A percentile compares a stretch with the other conserved stretches of the same genome.
Evolutionary conservation across 2,329 filamentous ascomycete genomes (phyloP).

Genomic region (Pezicula neosporulosa): DNA sequence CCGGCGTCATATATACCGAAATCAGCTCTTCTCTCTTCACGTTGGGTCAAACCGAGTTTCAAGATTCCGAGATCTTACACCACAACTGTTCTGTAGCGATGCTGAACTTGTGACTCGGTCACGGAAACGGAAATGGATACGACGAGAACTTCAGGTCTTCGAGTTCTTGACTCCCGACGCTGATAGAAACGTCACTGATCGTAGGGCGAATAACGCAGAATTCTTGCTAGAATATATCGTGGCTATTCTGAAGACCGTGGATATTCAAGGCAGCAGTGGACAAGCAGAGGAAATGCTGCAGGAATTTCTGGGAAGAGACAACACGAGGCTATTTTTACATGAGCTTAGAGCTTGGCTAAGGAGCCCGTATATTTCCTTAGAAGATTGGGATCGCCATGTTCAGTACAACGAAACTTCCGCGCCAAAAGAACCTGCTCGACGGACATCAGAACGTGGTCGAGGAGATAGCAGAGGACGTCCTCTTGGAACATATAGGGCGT

Average conservation of each 20-base stretch:
- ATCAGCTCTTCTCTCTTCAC: slow-evolving; percentile 72
- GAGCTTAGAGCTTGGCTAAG: slow-evolving; percentile 80
- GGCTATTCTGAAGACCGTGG: slow-evolving; percentile 77
- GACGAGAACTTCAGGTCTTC: slow-evolving; percentile 82
- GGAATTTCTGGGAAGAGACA: slow-evolving; percentile 73
- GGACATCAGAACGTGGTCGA: neutral
- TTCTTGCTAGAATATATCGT: slow-evolving; percentile 85
- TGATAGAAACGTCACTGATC: slow-evolving; percentile 21
- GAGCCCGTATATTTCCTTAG: slow-evolving; percentile 69
- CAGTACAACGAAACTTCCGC: slow-evolving; percentile 20
- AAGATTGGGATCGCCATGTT: slow-evolving; percentile 66
- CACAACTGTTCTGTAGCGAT: slow-evolving; percentile 60
- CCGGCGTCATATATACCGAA: slow-evolving; percentile 70
- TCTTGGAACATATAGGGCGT: neutral
- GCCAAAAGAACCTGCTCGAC: neutral
- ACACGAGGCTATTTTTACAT: slow-evolving; percentile 76
- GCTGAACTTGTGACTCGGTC: slow-evolving; percentile 71
- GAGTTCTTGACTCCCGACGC: slow-evolving; percentile 54
- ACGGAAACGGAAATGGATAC: slow-evolving; percentile 71
- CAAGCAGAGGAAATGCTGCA: slow-evolving; percentile 75
- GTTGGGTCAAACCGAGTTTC: slow-evolving; percentile 80
- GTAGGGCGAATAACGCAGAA: slow-evolving; percentile 68
- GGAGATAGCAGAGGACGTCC: neutral
- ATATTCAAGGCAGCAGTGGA: slow-evolving; percentile 74
- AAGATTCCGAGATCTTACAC: slow-evolving; percentile 70